A percentile compares a stretch with the other conserved stretches of the same genome.
Conservation (phyloP, 1,139 yeast species). For the Maudiozyma humilis region DNA sequence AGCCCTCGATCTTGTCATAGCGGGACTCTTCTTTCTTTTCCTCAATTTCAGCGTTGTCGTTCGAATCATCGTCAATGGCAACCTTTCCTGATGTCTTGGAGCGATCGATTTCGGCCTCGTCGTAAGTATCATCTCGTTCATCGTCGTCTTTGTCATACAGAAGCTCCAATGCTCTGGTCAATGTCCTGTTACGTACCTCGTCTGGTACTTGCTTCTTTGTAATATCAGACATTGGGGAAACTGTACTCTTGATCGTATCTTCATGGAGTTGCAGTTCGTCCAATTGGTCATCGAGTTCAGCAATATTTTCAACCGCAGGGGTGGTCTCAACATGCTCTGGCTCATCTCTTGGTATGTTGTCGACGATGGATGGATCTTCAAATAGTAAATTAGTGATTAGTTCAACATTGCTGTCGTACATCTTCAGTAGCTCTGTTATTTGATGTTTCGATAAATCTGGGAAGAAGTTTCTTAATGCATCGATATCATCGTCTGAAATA, state of each 20-base stretch:
- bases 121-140: slow-evolving; percentile 65
- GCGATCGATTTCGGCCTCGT: slow-evolving; percentile 48
- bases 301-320: neutral
- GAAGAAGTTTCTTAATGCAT: slow-evolving; percentile 46
- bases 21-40: slow-evolving; percentile 18
- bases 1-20: slow-evolving; percentile 39
- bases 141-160: slow-evolving; percentile 67
- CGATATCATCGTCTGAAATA: slow-evolving; percentile 34
- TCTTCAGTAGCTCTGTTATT: slow-evolving; percentile 40
- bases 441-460: slow-evolving; percentile 45
- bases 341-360: slow-evolving; percentile 14
- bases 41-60: slow-evolving; percentile 8
- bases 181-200: slow-evolving; percentile 45
- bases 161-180: slow-evolving; percentile 55
- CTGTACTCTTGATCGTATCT: neutral
- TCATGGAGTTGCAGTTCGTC: slow-evolving; percentile 5
- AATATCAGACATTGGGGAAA: slow-evolving; percentile 12
- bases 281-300: slow-evolving; percentile 7
- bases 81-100: slow-evolving; percentile 10
- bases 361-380: slow-evolving; percentile 37
- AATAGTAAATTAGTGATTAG: slow-evolving; percentile 49
- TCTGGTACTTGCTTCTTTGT: slow-evolving; percentile 35
- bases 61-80: slow-evolving; percentile 7
- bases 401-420: slow-evolving; percentile 49
- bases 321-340: neutral